Evolutionary conservation across 108 stramenopile genomes (phyloP).

Genomic region (Cyclotella kingstonii): DNA sequence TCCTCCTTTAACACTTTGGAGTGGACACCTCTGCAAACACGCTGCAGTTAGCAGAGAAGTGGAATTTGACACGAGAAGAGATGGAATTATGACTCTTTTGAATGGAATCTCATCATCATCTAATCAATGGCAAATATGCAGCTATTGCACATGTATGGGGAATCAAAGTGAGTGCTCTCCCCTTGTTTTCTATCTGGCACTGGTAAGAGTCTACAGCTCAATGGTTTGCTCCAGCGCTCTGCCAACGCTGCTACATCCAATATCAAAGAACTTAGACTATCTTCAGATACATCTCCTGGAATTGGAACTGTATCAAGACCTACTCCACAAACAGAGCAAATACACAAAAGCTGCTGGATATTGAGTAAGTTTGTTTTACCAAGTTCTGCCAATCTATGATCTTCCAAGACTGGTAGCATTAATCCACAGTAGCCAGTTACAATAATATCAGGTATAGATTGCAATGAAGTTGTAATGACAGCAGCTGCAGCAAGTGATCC

Average conservation of each 20-base stretch:
- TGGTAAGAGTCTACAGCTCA: slow-evolving; percentile 84
- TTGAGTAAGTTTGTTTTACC: slow-evolving; percentile 17
- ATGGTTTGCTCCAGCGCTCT: slow-evolving; percentile 73
- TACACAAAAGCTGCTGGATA: slow-evolving; percentile 56
- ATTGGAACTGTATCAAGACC: slow-evolving; percentile 88
- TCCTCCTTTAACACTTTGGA: no score
- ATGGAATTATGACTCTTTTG: no score
- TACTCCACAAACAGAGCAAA: slow-evolving; percentile 84
- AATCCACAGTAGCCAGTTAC: slow-evolving; percentile 79
- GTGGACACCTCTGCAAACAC: no score
- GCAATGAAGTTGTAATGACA: slow-evolving; percentile 68
- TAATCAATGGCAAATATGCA: slow-evolving; percentile 33
- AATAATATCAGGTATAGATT: slow-evolving; percentile 57
- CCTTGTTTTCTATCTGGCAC: slow-evolving; percentile 54
- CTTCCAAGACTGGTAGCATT: slow-evolving; percentile 87
- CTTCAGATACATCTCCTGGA: slow-evolving; percentile 44
- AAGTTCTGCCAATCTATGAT: slow-evolving; percentile 64
- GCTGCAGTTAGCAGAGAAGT: no score
- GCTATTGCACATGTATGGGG: slow-evolving; percentile 79
- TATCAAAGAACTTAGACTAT: slow-evolving; percentile 55
- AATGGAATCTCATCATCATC: no score
- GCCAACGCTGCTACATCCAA: slow-evolving; percentile 80
- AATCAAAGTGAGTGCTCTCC: slow-evolving; percentile 68
- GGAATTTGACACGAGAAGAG: no score
- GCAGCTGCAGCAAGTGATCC: slow-evolving; percentile 76